phyloP scores from a whole-genome alignment of 805 yeast genomes.

The Yarrowia sp. region DNA sequence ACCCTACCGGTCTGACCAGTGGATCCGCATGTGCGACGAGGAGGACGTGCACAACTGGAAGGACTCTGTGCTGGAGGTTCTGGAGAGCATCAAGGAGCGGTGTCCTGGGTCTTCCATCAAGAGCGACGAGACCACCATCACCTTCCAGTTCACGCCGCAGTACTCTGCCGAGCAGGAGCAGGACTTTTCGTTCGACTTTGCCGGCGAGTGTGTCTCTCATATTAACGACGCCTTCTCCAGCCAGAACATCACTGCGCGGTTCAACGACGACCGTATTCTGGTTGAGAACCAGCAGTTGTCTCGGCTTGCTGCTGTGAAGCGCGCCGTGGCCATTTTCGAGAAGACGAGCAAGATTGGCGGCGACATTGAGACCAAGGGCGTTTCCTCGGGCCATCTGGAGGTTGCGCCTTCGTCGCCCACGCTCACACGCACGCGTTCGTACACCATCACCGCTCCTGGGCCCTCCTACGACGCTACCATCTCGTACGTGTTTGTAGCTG shows the following conservation, averaged over 20 bases:
- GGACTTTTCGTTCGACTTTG: conserved; percentile 61
- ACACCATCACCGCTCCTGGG: conserved; percentile 14
- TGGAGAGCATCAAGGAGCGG: conserved; percentile 66
- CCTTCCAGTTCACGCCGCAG: conserved; percentile 65
- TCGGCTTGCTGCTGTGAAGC: conserved; percentile 19
- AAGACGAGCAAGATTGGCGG: conserved; percentile 17
- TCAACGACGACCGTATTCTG: conserved; percentile 41
- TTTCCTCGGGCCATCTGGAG: background rate
- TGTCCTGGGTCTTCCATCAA: conserved; percentile 75
- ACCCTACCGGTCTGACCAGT: conserved; percentile 31
- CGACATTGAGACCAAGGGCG: conserved; percentile 3
- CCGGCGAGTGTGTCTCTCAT: conserved; percentile 84
- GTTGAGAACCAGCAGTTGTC: conserved; percentile 26
- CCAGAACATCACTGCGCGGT: conserved; percentile 70
- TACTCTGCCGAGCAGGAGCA: conserved; percentile 48
- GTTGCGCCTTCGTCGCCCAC: conserved; percentile 11
- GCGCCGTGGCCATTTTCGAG: conserved; percentile 12
- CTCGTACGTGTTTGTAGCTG: conserved; percentile 21
- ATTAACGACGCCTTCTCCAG: conserved; percentile 70
- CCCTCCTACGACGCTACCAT: conserved; percentile 24
- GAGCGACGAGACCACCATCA: conserved; percentile 70
- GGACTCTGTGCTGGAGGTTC: conserved; percentile 52
- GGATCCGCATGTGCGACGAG: conserved; percentile 35
- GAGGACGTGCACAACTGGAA: conserved; percentile 48
- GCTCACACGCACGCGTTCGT: conserved; percentile 1